Conservation (phyloP, 345 rosid genomes). For the Gossypium ekmanianum region DNA sequence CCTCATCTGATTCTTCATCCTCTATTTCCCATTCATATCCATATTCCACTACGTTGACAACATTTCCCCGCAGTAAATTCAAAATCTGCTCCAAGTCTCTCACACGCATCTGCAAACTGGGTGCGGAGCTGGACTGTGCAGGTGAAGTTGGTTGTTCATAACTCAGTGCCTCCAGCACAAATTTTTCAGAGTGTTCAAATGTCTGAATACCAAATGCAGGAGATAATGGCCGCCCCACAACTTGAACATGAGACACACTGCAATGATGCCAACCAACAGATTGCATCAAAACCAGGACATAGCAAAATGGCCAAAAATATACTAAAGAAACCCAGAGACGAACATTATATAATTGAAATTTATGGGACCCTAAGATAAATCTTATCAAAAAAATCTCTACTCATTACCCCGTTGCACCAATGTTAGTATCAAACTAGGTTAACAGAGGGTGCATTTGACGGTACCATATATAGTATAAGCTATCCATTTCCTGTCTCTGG, state of each 20-base stretch:
- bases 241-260: constrained; percentile 71
- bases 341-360: background rate
- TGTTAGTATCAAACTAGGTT: background rate
- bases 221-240: constrained; percentile 54
- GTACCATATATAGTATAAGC: constrained; percentile 80
- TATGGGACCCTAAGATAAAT: background rate
- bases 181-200: constrained; percentile 45
- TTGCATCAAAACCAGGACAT: constrained; percentile 5
- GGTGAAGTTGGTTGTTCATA: constrained; percentile 28
- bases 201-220: constrained; percentile 45
- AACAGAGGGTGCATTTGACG: constrained; percentile 13
- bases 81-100: constrained; percentile 49
- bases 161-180: constrained; percentile 46
- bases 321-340: background rate
- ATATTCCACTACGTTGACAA: constrained; percentile 30
- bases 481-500: constrained; percentile 81
- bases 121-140: constrained; percentile 10
- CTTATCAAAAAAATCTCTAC: background rate
- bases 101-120: constrained; percentile 22
- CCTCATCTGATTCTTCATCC: constrained; percentile 46
- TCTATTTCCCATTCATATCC: constrained; percentile 41
- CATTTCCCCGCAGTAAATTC: constrained; percentile 43
- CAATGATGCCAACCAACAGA: constrained; percentile 19
- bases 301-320: background rate
- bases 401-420: background rate